These are phyloP conservation scores for Mycena leptocephala DNA, from an alignment of 768 basidiomycete genomes.

Conservation along the genomic window DNA sequence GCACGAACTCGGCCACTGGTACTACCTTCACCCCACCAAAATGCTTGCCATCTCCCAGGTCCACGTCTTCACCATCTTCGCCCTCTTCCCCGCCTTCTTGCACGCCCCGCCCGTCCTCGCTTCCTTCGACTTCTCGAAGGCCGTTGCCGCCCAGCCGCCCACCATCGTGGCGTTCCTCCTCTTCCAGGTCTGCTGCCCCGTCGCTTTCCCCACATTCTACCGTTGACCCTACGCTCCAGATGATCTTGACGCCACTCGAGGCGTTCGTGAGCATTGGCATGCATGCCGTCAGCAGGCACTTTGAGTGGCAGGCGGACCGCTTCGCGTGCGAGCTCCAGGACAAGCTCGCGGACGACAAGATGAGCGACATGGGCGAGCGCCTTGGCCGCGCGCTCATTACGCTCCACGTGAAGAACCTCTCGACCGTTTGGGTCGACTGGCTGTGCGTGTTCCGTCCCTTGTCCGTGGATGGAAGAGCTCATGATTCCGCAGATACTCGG, in stretches of 20 bases:
- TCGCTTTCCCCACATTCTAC: neutral
- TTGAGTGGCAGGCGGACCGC: slow-evolving; percentile 94
- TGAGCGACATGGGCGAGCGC: slow-evolving; percentile 90
- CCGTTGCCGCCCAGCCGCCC: slow-evolving; percentile 77
- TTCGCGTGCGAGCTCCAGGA: slow-evolving; percentile 86
- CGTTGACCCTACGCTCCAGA: slow-evolving; percentile 54
- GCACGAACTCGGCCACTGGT: slow-evolving; percentile 98
- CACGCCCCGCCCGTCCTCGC: slow-evolving; percentile 84
- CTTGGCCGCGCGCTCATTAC: slow-evolving; percentile 88
- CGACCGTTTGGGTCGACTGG: slow-evolving; percentile 96
- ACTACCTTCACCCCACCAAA: slow-evolving; percentile 91
- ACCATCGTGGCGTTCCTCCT: slow-evolving; percentile 91
- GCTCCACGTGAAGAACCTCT: slow-evolving; percentile 93
- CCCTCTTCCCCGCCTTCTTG: slow-evolving; percentile 92
- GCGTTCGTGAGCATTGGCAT: slow-evolving; percentile 80
- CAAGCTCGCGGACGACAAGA: slow-evolving; percentile 64
- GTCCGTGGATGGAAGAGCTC: too few relatives aligned
- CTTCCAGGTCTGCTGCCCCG: slow-evolving; percentile 72
- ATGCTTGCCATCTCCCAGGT: slow-evolving; percentile 89
- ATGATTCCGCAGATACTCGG: slow-evolving; percentile 78
- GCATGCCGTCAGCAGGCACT: slow-evolving; percentile 88
- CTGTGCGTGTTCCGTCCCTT: too few relatives aligned
- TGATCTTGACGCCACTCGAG: slow-evolving; percentile 88
- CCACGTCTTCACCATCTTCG: slow-evolving; percentile 90
- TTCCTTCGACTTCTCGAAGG: slow-evolving; percentile 85